Evolutionary conservation across 352 stramenopile genomes (phyloP).

Genomic region (Globisporangium nodosum): DNA sequence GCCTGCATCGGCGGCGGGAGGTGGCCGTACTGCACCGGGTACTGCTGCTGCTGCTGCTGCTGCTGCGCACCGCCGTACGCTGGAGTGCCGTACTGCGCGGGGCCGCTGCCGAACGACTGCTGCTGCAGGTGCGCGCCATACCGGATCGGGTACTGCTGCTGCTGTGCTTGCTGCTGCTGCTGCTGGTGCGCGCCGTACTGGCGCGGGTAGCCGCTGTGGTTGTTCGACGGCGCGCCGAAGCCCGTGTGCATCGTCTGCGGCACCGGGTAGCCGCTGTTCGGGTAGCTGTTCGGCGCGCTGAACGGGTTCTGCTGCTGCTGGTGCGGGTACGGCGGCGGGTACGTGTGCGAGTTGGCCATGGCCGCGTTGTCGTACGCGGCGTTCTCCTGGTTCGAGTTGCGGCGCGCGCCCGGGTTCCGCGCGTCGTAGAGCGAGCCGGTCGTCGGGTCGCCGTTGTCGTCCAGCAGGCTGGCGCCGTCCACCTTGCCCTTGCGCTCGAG

Average conservation of each 20-base stretch:
- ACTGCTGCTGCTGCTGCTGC: conserved; percentile 53
- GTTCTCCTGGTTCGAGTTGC: conserved; percentile 66
- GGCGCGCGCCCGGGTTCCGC: conserved; percentile 24
- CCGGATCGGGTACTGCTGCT: conserved; percentile 13
- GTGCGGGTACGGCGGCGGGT: conserved; percentile 51
- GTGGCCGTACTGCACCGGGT: conserved; percentile 48
- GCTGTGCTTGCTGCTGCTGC: conserved; percentile 8
- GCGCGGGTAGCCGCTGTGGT: conserved; percentile 41
- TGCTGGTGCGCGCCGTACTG: conserved; percentile 35
- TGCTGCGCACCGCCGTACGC: conserved; percentile 16
- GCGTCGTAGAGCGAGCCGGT: conserved; percentile 64
- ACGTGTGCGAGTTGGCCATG: conserved; percentile 28
- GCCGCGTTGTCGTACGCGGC: conserved; percentile 10
- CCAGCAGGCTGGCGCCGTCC: conserved; percentile 74
- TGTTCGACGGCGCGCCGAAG: conserved; percentile 9
- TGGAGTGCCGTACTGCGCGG: conserved; percentile 23
- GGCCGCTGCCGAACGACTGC: conserved; percentile 11
- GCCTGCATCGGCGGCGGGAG: conserved; percentile 48
- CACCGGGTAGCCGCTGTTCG: conserved; percentile 9
- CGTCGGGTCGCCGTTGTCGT: conserved; percentile 77
- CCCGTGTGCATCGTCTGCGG: conserved; percentile 16
- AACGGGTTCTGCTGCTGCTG: conserved; percentile 8
- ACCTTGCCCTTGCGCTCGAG: conserved; percentile 83
- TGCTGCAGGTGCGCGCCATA: conserved; percentile 17
- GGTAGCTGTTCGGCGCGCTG: neutral